Evolutionary conservation across 257 asterid genomes (phyloP).

Genomic region (Orobanche coerulescens): DNA sequence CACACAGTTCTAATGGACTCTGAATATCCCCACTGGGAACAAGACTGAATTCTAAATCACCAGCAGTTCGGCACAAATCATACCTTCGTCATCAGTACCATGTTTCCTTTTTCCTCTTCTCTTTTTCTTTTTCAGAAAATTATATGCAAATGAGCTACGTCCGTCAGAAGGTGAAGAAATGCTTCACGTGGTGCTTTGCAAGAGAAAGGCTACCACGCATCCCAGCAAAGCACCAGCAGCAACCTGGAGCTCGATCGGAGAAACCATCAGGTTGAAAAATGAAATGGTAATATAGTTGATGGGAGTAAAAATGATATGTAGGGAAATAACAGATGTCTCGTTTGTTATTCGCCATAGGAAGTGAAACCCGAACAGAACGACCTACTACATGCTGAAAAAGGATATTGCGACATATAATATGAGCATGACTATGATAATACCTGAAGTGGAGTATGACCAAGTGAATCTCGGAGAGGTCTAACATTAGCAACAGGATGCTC

Average conservation of each 20-base stretch:
- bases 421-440: constrained; percentile 26
- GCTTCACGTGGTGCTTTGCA: constrained; percentile 33
- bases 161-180: background rate
- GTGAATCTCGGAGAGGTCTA: constrained; percentile 89
- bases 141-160: constrained; percentile 4
- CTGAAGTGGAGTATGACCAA: constrained; percentile 98
- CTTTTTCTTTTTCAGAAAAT: background rate
- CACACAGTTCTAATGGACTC: constrained; percentile 17
- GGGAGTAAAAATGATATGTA: background rate
- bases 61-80: constrained; percentile 18
- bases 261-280: constrained; percentile 2
- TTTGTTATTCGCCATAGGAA: background rate
- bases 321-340: background rate
- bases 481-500: constrained; percentile 96
- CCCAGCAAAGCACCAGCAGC: constrained; percentile 71
- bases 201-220: constrained; percentile 44
- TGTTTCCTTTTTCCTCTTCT: background rate
- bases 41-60: background rate
- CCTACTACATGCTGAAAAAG: background rate
- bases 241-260: constrained; percentile 35
- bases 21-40: background rate
- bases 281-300: too few relatives aligned
- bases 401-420: background rate
- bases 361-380: background rate
- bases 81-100: background rate